Conservation (phyloP, 805 yeast species). For the Teunomyces funiuensis region DNA sequence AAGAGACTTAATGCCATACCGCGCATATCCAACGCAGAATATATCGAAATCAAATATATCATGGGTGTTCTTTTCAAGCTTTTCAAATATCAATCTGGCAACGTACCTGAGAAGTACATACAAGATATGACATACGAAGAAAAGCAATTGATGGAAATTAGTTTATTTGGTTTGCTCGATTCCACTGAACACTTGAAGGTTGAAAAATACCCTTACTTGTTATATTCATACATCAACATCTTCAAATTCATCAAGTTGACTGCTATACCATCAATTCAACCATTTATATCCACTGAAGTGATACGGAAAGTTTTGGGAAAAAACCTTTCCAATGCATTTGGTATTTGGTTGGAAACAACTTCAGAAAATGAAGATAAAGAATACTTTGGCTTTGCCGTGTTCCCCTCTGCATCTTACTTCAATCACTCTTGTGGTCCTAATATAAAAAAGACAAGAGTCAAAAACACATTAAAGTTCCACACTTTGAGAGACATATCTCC, state of each 20-base stretch:
- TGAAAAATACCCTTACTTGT: constrained; percentile 44
- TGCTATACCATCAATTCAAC: constrained; percentile 35
- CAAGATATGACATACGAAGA: constrained; percentile 1
- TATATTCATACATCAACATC: constrained; percentile 46
- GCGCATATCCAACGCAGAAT: constrained; percentile 51
- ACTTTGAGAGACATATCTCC: constrained; percentile 38
- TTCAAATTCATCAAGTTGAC: constrained; percentile 47
- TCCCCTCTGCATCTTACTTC: constrained; percentile 64
- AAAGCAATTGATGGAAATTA: constrained; percentile 17
- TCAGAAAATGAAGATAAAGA: constrained; percentile 46
- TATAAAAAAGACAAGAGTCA: constrained; percentile 43
- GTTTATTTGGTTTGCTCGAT: constrained; percentile 44
- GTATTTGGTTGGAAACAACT: constrained; percentile 54
- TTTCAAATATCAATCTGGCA: constrained; percentile 13
- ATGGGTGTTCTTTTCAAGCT: constrained; percentile 36
- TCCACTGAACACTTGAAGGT: constrained; percentile 52
- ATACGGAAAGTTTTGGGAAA: constrained; percentile 54
- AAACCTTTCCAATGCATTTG: constrained; percentile 68
- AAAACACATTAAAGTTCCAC: constrained; percentile 41
- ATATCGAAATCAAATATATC: constrained; percentile 50
- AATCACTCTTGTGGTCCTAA: constrained; percentile 68
- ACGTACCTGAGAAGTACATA: neutral
- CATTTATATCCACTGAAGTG: constrained; percentile 33
- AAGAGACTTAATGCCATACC: constrained; percentile 39
- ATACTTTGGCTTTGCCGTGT: constrained; percentile 59